These are phyloP conservation scores for Aspergillus persii DNA, from an alignment of 2,329 filamentous ascomycete genomes.

Conservation along the genomic window DNA sequence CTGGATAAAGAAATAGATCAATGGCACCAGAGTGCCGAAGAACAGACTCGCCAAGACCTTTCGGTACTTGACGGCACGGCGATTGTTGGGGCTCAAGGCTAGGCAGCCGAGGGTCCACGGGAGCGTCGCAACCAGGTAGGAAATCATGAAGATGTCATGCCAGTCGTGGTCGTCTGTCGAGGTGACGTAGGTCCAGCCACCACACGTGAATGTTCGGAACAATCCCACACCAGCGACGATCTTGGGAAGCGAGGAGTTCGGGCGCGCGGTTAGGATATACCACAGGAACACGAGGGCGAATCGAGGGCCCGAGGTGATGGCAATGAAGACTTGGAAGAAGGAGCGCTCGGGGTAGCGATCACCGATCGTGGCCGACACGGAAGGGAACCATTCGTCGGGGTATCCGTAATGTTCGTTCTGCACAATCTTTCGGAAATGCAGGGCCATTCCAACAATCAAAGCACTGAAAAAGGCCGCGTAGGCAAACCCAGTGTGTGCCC, in stretches of 20 bases:
- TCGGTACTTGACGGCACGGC: conserved; percentile 78
- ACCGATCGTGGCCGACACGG: conserved; percentile 93
- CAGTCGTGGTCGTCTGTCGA: conserved; percentile 97
- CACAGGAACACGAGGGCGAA: conserved; percentile 88
- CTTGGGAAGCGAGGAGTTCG: conserved; percentile 73
- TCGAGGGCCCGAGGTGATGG: conserved; percentile 88
- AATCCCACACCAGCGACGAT: conserved; percentile 76
- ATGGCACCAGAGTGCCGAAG: conserved; percentile 83
- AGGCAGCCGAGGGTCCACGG: conserved; percentile 95
- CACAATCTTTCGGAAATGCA: conserved; percentile 97
- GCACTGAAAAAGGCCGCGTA: conserved; percentile 85
- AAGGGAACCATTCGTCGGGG: conserved; percentile 94
- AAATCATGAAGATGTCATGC: conserved; percentile 99
- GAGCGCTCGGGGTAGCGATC: conserved; percentile 96
- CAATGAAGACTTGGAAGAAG: conserved; percentile 96
- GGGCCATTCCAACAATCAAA: conserved; percentile 70
- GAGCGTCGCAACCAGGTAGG: conserved; percentile 88
- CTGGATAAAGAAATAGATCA: conserved; percentile 97
- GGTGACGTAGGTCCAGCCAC: conserved; percentile 97
- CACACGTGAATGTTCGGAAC: conserved; percentile 88
- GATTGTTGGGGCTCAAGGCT: conserved; percentile 79
- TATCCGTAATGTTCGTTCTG: conserved; percentile 96
- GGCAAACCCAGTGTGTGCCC: conserved; percentile 77
- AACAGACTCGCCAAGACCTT: conserved; percentile 81
- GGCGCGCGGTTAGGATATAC: conserved; percentile 81